Conservation (phyloP, 176 grass and related monocot species). For the Rhynchospora tenuis region DNA sequence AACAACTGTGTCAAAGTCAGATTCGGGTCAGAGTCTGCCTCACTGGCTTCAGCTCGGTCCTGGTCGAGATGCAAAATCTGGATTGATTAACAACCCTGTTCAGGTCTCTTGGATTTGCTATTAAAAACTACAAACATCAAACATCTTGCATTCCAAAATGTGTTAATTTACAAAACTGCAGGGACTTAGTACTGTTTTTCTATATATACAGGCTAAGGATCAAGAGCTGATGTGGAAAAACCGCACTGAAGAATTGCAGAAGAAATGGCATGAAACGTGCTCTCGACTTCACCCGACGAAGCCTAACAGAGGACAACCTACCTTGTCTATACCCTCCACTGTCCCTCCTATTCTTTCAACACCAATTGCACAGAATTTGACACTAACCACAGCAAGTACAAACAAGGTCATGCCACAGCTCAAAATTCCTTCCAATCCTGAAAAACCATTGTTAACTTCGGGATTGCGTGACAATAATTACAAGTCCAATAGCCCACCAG, state of each 20-base stretch:
- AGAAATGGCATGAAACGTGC: conserved; percentile 70
- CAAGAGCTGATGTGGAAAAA: conserved; percentile 57
- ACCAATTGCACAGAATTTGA: conserved; percentile 30
- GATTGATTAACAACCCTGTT: background rate
- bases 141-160: background rate
- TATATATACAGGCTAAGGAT: conserved; percentile 45
- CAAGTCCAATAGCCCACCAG: conserved; percentile 36
- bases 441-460: conserved; percentile 29
- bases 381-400: conserved; percentile 16
- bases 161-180: background rate
- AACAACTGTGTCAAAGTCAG: background rate
- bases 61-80: conserved; percentile 37
- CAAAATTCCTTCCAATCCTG: conserved; percentile 35
- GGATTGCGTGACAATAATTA: conserved; percentile 26
- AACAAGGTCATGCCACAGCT: conserved; percentile 26
- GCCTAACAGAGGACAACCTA: conserved; percentile 21
- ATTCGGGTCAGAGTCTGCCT: conserved; percentile 37
- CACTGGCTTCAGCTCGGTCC: conserved; percentile 62
- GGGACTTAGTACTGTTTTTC: background rate
- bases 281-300: conserved; percentile 31
- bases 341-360: conserved; percentile 7
- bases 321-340: conserved; percentile 27
- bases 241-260: conserved; percentile 52
- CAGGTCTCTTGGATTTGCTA: background rate
- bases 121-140: background rate